Evolutionary conservation across 495 filamentous ascomycete species (phyloP), one percentile per base, ranked within the genome.

Genomic region (Aspergillus ostianus): DNA sequence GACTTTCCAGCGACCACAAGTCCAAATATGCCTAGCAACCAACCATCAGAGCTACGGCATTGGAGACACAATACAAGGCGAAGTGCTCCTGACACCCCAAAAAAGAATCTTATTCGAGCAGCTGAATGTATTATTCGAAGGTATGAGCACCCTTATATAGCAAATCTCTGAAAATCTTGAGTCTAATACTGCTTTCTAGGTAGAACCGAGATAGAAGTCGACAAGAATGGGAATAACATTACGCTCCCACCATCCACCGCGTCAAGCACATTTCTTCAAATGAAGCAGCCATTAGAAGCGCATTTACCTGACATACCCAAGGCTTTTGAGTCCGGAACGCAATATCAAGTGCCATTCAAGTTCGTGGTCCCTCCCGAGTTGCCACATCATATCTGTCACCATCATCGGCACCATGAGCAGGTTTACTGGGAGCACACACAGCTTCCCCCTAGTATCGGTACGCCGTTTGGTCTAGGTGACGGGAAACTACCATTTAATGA

Each of bases 361-460:
- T 59, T 59, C 36, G 51, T 59, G 41, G 50, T 59, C 21, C 57
- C 57, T 41, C 6, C 50, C 12, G 36, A 54, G 26, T 7, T 59
- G 9, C 57, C 51, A 6, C 50, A 23, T 30, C 51, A 59, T 4
- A 29, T 53, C 23, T 59, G 57, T 51, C 36, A 59, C 17, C 36
- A 54, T n/a, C 27, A n/a, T 19, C 47, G 46, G 13, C 50, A 44
- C 15, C 57, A 59, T 48, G 41, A n/a, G 17, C 57, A 48, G 23
- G 44, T 54, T 13, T 47, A 20, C 9, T 17, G 36, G 30, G 52
- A 59, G 48, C 50, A 59, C 19, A 41, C 47, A 2, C 23, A 32
- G 18, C 51, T 59, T 21, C 57, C 57, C 23, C 57, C 57, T n/a
- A 59, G 57, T 23, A 10, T 59, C 13, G 50, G 56, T 3, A 2